A percentile compares a stretch with the other conserved stretches of the same genome.
These are phyloP conservation scores for Fraxinus pennsylvanica DNA, from an alignment of 257 asterid species.

Conservation along the genomic window DNA sequence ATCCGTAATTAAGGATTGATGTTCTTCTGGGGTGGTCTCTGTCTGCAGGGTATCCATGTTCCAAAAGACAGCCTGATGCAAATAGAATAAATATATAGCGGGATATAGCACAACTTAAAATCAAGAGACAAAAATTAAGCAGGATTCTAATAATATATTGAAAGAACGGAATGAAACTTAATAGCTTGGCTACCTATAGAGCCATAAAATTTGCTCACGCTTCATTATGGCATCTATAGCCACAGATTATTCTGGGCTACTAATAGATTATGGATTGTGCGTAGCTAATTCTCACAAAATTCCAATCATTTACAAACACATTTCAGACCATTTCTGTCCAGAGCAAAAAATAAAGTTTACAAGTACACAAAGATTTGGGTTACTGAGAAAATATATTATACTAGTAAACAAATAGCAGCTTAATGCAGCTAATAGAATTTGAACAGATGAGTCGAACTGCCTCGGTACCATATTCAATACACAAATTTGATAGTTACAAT, in stretches of 20 bases:
- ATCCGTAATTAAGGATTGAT: constrained; percentile 75
- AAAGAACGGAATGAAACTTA: not conserved
- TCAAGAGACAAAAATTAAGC: not conserved
- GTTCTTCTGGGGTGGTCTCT: constrained; percentile 66
- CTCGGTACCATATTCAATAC: not conserved
- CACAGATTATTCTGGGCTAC: not conserved
- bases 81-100: not conserved
- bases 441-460: not conserved
- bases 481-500: not conserved
- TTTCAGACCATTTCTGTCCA: not conserved
- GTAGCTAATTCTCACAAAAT: not conserved
- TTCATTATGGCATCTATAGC: not conserved
- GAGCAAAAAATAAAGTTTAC: not conserved
- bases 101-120: not conserved
- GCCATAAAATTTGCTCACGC: not conserved
- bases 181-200: no score
- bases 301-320: not conserved
- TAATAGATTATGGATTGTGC: not conserved
- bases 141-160: not conserved
- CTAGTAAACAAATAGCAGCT: not conserved
- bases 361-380: not conserved
- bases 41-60: constrained; percentile 64
- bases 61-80: constrained; percentile 85
- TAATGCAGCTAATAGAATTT: not conserved
- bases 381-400: not conserved